Percentiles rank a stretch among this genome's conserved stretches.
phyloP scores from a whole-genome alignment of 495 filamentous ascomycete species.

The Penicillium cataractarum region DNA sequence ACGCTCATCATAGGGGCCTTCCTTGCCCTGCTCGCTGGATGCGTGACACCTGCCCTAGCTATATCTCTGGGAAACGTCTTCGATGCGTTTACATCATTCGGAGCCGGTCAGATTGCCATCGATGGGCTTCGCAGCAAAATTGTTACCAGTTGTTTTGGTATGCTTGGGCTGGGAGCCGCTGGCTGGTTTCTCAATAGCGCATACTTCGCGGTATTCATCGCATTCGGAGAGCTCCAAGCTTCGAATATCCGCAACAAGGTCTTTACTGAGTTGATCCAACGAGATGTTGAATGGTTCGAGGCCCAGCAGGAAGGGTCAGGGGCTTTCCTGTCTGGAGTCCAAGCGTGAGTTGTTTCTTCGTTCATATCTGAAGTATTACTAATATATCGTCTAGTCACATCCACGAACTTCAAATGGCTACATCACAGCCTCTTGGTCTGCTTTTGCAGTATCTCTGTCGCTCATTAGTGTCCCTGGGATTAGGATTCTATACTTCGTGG shows the following conservation, averaged over 20 bases:
- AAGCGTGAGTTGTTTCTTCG: constrained; percentile 63
- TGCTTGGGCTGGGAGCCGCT: constrained; percentile 62
- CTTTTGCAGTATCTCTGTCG: constrained; percentile 63
- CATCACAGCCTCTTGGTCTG: constrained; percentile 77
- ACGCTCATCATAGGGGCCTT: constrained; percentile 55
- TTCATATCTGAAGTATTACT: neutral
- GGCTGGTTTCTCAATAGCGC: constrained; percentile 67
- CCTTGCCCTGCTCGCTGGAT: constrained; percentile 62
- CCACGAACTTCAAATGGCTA: constrained; percentile 78
- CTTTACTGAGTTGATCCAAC: constrained; percentile 68
- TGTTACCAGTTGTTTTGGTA: constrained; percentile 57
- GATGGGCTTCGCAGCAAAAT: constrained; percentile 58
- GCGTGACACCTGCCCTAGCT: constrained; percentile 65
- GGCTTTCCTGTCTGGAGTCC: constrained; percentile 68
- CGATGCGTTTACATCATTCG: constrained; percentile 67
- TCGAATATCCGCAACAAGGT: constrained; percentile 62
- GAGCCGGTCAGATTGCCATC: constrained; percentile 52
- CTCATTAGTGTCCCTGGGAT: constrained; percentile 60
- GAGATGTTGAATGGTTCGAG: constrained; percentile 86
- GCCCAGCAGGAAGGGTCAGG: constrained; percentile 68
- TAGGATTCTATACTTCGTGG: constrained; percentile 83
- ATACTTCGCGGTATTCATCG: constrained; percentile 70
- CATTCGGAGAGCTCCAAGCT: constrained; percentile 81
- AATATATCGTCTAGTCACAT: constrained; percentile 62
- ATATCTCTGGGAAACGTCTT: constrained; percentile 79